Base-by-base conservation (phyloP, 2,329 filamentous ascomycete genomes). In the Cercospora nicotianae region DNA sequence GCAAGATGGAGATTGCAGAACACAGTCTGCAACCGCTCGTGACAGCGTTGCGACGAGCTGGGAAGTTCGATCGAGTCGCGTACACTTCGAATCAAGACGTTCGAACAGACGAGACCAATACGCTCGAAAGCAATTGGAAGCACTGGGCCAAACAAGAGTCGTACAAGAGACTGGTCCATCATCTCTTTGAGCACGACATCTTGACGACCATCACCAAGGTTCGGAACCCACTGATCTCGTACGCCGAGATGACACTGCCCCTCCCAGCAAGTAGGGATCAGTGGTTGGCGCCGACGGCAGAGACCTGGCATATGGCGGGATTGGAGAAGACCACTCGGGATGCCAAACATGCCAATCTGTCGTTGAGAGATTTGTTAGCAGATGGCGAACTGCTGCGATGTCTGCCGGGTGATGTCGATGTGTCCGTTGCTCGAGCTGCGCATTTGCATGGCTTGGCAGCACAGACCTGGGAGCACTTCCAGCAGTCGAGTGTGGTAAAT, bases 1-100 rank as follows among this genome's bases (percentile, higher is more conserved):
- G 71, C 13, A 73, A 72, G 53, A 73, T 72, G 70, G 70, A 73
- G 48, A 69, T 72, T 58, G 71, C 69, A 12, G 70, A 73, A 30
- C 62, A 65, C 16, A 69, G 68, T 59, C 64, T 72, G 6, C 71
- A 73, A 59, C 71, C 71, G n/a, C 45, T 73, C 8, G 67, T 72
- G 3, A 73, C 71, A 6, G 70, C 68, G 36, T 58, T 72, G 12
- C 65, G 71, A 31, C 60, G 71, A 13, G 70, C 68, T 23, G 71
- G 70, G 1, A 73, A 72, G 39, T 68, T 73, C 45, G 71, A 73
- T 45, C 64, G 63, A 30, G 70, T 64, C 1, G 65, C 71, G 16
- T 73, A 73, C 30, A 64, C 53, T 10, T 20, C 48, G 3, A 65
- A 65, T 48, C 33, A n/a, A 10, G 67, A 69, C 2, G 28, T 45